Evolutionary conservation across 257 asterid species (phyloP).

Genomic region (Solanum sparsipilum): DNA sequence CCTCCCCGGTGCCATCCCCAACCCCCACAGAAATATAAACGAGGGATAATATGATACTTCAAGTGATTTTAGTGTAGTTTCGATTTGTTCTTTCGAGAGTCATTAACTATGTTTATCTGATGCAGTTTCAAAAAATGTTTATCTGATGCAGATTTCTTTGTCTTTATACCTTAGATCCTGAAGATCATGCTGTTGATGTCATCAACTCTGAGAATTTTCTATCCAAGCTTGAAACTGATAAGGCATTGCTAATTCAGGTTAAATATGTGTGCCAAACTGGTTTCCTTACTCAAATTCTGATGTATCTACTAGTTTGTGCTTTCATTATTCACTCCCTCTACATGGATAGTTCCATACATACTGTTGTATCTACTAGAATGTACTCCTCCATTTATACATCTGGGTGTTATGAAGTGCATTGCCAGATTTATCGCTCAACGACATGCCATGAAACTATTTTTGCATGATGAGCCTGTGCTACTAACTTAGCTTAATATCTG

Average conservation of each 20-base stretch:
- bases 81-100: neutral
- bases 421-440: neutral
- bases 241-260: constrained; percentile 83
- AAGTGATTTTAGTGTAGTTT: neutral
- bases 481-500: neutral
- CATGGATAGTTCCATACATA: neutral
- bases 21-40: neutral
- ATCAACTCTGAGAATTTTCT: constrained; percentile 47
- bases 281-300: neutral
- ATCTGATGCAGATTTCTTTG: constrained; percentile 6
- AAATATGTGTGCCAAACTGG: neutral
- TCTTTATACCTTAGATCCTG: constrained; percentile 37
- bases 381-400: neutral
- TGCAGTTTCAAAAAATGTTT: neutral
- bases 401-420: neutral
- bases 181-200: constrained; percentile 28
- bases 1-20: neutral
- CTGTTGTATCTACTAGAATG: neutral
- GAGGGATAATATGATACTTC: neutral
- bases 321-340: neutral
- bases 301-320: neutral
- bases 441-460: neutral
- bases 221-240: constrained; percentile 50
- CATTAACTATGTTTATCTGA: neutral
- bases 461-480: neutral